Evolutionary conservation across 371 early-diverging fungal genomes (phyloP), one percentile per base, ranked within the genome.

Genomic region (Rhizopus sp.): DNA sequence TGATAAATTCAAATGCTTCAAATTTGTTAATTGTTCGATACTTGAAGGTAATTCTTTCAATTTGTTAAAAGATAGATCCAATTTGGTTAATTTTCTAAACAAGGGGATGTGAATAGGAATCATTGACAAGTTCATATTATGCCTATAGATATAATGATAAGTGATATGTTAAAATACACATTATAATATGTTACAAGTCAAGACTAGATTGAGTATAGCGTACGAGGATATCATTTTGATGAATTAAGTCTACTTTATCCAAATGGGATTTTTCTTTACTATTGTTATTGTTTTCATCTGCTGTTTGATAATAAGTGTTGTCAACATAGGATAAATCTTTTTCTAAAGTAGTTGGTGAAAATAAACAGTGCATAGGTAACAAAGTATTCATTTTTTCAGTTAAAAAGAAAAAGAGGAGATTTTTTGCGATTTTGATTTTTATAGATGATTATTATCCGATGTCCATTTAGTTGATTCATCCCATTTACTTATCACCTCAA

Each of bases 1-100:
- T 1, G 77, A 68, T 5, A 78, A 15, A 29, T 78, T 64, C 37
- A 78, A 56, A 33, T 72, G 68, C 7, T 58, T 68, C 31, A 78
- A 55, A 8, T 72, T 57, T 50, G 62, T 66, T 7, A 78, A 52
- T 30, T 68, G 64, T 6, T 66, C 57, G 16, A 75, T 62, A 12
- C 63, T 52, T 1, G 59, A 23, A 3, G 79, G 79, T 33, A 78
- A 23, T 15, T 71, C 55, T 5, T 55, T 38, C n/a, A 78, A 31
- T 33, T 66, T 66, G 59, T 78, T 78, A 30, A 66, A 63, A 5
- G 79, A 73, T 15, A 91, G 35, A 47, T 77, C 71, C n/a, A 80
- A 55, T 13, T 61, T 23, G 0, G 73, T 70, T 6, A 79, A 50
- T 16, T 63, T 65, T 7, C 66, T 65, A 7, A 79, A 53, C 5